Evolutionary conservation across 1,284 basidiomycete genomes (phyloP).

Genomic region (Trametes pubescens): DNA sequence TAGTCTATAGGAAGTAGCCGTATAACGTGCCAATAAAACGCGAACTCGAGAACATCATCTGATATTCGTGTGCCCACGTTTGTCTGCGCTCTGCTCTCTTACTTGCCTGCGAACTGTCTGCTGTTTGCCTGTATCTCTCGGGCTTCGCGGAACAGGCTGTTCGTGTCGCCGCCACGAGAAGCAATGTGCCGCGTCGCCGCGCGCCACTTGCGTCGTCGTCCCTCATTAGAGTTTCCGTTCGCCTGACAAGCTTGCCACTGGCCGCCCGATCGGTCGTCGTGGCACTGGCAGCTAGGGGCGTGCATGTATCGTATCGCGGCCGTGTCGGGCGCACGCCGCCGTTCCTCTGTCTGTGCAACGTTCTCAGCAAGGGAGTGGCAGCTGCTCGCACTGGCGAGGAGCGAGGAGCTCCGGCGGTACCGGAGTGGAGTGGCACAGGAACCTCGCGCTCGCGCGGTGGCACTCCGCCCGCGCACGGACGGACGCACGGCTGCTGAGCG

Average conservation of each 20-base stretch:
- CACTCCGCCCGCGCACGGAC: not conserved
- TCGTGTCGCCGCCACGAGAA: not conserved
- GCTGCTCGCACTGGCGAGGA: not conserved
- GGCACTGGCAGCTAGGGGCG: not conserved
- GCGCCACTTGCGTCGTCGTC: conserved; percentile 24
- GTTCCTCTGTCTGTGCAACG: no score
- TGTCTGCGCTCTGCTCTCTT: not conserved
- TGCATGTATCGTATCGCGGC: no score
- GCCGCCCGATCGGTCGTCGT: conserved; percentile 9
- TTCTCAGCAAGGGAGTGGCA: no score
- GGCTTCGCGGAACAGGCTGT: not conserved
- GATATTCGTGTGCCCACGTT: not conserved
- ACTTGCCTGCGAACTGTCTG: no score
- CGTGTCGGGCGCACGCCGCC: no score
- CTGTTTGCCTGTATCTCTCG: not conserved
- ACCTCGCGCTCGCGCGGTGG: not conserved
- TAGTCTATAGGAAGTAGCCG: conserved; percentile 41
- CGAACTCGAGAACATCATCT: conserved; percentile 19
- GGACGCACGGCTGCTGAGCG: no score
- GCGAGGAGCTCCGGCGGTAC: conserved; percentile 12
- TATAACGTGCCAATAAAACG: conserved; percentile 36
- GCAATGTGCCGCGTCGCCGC: not conserved
- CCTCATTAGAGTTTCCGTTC: not conserved
- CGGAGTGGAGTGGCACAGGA: conserved; percentile 27
- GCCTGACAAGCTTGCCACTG: no score